These are phyloP conservation scores for Melampsora abietis-canadensis DNA, from an alignment of 1,284 basidiomycete species.

Conservation along the genomic window DNA sequence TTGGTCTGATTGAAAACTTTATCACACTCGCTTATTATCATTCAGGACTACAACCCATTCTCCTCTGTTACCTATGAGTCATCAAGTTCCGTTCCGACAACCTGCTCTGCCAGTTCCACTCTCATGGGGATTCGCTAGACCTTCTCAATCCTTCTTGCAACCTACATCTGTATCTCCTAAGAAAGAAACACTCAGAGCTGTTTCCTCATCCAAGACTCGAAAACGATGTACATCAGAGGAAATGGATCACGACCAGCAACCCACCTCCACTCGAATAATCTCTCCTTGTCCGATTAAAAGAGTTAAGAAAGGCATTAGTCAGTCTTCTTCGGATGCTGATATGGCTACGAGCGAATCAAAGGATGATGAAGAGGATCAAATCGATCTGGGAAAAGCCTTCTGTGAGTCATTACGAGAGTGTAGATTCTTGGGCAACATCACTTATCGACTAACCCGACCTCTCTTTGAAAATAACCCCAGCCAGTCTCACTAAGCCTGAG, in stretches of 20 bases:
- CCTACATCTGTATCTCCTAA: background rate
- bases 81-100: slow-evolving; percentile 39
- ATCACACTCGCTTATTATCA: no score
- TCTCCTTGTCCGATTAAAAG: slow-evolving; percentile 13
- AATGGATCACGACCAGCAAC: background rate
- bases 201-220: slow-evolving; percentile 8
- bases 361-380: slow-evolving; percentile 12
- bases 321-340: background rate
- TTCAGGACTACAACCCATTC: slow-evolving; percentile 3
- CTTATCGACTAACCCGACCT: slow-evolving; percentile 1
- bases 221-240: slow-evolving; percentile 37
- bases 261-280: background rate
- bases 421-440: background rate
- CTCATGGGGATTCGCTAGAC: slow-evolving; percentile 14
- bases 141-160: slow-evolving; percentile 4
- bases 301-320: slow-evolving; percentile 5
- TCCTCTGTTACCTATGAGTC: slow-evolving; percentile 10
- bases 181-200: background rate
- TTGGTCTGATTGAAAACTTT: no score
- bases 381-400: slow-evolving; percentile 26
- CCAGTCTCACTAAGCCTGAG: slow-evolving; percentile 31
- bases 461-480: background rate
- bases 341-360: background rate
- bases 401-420: background rate
- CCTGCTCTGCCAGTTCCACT: slow-evolving; percentile 31